Base-by-base conservation (phyloP, 2,329 filamentous ascomycete species). In the Cladophialophora exuberans region DNA sequence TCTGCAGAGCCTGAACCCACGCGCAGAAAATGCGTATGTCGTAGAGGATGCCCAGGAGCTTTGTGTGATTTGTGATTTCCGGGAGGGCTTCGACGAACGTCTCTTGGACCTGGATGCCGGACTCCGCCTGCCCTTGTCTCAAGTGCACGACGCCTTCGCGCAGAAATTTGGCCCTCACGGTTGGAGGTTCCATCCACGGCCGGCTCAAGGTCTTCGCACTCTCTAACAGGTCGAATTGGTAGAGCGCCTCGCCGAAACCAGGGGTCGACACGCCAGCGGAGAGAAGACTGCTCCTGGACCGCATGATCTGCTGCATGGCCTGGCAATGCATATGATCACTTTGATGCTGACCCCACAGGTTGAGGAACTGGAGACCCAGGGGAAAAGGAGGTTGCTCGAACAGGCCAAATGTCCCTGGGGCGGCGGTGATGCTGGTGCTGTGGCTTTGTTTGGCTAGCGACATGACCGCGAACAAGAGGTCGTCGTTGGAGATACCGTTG, bases 211-310 rank as follows among this genome's bases (percentile, higher is more conserved):
- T 26, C 39, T 42, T 42, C 22, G 39, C 39, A 26, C 39, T 42
- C 26, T 42, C 39, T 3, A 42, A 22, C 7, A 42, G 11, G 39
- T 42, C 39, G 26, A 42, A 42, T 22, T 42, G 39, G 7, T 42
- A 42, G n/a, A 42, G 22, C 39, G 39, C 39, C 13, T 42, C 39
- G 39, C 20, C 39, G 13, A 42, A 42, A 6, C 39, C 39, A 7
- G 39, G 39, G 4, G 39, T 25, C 39, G 23, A 18, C 4, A 26
- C 26, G n/a, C 39, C 39, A 18, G 22, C 22, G 15, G 23, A 11
- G 39, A 22, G n/a, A 18, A 42, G 39, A 7, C 22, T 20, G 13
- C 22, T 15, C 39, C 39, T 25, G 10, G 39, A 42, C 6, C 39
- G 18, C 3, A 25, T 5, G 3, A 42, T 42, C 18, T 42, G 39